phyloP scores from a whole-genome alignment of 768 basidiomycete species.

The Royoungia palumana region DNA sequence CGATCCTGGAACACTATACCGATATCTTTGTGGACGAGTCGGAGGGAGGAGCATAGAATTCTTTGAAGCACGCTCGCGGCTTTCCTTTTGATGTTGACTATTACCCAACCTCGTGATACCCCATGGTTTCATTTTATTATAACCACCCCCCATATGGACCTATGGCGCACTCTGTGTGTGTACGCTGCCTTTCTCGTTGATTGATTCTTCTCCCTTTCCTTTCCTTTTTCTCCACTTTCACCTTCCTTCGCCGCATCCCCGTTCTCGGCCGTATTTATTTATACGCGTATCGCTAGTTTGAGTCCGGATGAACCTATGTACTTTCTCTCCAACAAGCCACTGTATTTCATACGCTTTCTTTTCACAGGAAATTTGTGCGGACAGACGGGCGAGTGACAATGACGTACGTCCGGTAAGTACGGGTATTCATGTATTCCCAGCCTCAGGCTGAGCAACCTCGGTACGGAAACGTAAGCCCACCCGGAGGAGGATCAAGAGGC shows the following conservation, averaged over 20 bases:
- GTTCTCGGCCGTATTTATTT: slow-evolving; percentile 21
- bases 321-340: slow-evolving; percentile 2
- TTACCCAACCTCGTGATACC: slow-evolving; percentile 30
- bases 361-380: no score
- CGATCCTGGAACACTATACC: slow-evolving; percentile 88
- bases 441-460: no score
- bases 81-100: slow-evolving; percentile 9
- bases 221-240: background rate
- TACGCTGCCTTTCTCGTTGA: background rate
- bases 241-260: background rate
- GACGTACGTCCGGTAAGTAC: no score
- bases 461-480: no score
- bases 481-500: no score
- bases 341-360: slow-evolving; percentile 5
- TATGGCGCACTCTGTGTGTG: background rate
- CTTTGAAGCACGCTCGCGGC: background rate
- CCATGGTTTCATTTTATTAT: slow-evolving; percentile 15
- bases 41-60: slow-evolving; percentile 39
- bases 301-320: slow-evolving; percentile 20
- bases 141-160: slow-evolving; percentile 4
- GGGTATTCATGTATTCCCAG: no score
- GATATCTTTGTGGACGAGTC: slow-evolving; percentile 96
- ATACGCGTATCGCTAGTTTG: slow-evolving; percentile 12
- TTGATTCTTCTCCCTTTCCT: background rate
- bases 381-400: no score